Evolutionary conservation across 208 protist species (phyloP).

Genomic region (Lotmaria passim): DNA sequence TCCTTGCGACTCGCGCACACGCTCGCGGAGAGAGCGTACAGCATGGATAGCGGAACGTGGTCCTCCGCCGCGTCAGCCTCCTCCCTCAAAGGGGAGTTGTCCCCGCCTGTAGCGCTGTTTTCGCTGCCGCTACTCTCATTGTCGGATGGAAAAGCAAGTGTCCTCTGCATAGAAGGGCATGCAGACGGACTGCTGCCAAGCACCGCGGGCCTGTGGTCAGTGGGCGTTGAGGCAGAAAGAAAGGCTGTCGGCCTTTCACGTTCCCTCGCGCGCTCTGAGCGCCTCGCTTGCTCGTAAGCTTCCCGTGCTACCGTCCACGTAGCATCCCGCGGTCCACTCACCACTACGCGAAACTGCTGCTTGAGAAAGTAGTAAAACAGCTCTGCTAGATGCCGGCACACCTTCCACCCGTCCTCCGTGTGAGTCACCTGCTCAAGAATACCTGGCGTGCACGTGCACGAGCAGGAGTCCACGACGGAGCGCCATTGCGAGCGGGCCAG

Average conservation of each 20-base stretch:
- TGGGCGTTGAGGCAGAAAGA: no score
- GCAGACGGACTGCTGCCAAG: no score
- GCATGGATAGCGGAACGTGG: conserved; percentile 4
- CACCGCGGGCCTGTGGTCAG: no score
- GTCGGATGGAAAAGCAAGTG: no score
- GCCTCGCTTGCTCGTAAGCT: background rate
- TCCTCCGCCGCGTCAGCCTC: background rate
- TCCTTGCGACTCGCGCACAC: background rate
- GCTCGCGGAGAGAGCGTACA: conserved; percentile 1
- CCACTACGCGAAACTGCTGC: conserved; percentile 34
- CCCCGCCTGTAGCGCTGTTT: background rate
- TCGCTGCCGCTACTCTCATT: background rate
- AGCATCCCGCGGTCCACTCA: background rate
- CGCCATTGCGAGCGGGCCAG: conserved; percentile 40
- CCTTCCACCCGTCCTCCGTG: conserved; percentile 53
- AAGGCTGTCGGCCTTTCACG: background rate
- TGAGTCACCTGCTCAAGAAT: conserved; percentile 47
- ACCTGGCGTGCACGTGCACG: conserved; percentile 72
- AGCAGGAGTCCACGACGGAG: conserved; percentile 42
- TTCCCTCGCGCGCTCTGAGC: background rate
- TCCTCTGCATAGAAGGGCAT: no score
- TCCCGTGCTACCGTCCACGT: background rate
- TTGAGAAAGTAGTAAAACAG: conserved; percentile 68
- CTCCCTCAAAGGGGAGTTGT: background rate
- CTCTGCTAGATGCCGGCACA: conserved; percentile 80